A percentile compares a stretch with the other conserved stretches of the same genome.
These are phyloP conservation scores for Rossbeevera mucosa DNA, from an alignment of 768 basidiomycete species.

Conservation along the genomic window DNA sequence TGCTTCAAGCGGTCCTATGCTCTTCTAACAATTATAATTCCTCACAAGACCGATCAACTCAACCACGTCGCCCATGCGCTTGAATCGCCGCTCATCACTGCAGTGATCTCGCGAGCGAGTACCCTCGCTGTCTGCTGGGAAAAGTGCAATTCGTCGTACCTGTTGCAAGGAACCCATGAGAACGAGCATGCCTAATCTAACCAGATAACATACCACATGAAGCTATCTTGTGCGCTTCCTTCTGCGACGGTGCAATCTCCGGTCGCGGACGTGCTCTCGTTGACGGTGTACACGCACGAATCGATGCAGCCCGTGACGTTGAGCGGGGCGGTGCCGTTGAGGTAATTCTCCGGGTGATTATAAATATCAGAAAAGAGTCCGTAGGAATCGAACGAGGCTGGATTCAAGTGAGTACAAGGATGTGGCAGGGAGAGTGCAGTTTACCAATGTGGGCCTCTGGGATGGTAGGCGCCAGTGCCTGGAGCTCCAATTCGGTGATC, in stretches of 20 bases:
- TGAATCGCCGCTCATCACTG: conserved; percentile 40
- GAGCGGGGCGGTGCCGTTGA: conserved; percentile 60
- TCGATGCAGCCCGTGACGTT: conserved; percentile 53
- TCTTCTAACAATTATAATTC: not conserved
- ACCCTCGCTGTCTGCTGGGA: conserved; percentile 55
- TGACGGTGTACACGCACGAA: conserved; percentile 40
- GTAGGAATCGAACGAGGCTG: conserved; percentile 61
- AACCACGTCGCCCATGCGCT: conserved; percentile 51
- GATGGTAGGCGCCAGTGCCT: conserved; percentile 44
- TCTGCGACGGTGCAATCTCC: conserved; percentile 33
- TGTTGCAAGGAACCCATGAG: not conserved
- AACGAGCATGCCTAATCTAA: not conserved
- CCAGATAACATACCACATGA: conserved; percentile 45
- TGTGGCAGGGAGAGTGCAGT: no score
- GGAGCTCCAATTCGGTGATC: conserved; percentile 47
- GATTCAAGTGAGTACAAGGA: not conserved
- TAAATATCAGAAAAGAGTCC: conserved; percentile 58
- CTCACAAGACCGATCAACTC: conserved; percentile 27
- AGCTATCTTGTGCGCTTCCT: conserved; percentile 48
- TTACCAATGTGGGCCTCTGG: conserved; percentile 55
- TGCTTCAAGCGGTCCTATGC: not conserved
- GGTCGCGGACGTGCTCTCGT: conserved; percentile 22
- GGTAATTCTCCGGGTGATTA: conserved; percentile 44
- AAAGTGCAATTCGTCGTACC: conserved; percentile 53
- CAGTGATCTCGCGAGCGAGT: conserved; percentile 48